phyloP scores from a whole-genome alignment of 345 rosid species.

The Pistacia vera region DNA sequence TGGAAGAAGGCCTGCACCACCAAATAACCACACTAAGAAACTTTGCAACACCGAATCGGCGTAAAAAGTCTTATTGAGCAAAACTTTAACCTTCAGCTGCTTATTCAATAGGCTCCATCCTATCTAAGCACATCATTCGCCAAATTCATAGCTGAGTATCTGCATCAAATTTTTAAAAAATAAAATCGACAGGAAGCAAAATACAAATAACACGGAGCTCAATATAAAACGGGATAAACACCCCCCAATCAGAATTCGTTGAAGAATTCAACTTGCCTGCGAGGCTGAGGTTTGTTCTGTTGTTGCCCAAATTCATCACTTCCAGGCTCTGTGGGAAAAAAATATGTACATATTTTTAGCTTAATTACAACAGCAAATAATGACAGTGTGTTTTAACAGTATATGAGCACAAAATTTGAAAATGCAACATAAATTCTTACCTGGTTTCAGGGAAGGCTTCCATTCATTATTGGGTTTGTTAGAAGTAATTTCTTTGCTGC shows the following conservation, averaged over 20 bases:
- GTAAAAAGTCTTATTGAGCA: conserved; percentile 20
- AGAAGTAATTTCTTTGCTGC: conserved; percentile 57
- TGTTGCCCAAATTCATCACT: conserved; percentile 61
- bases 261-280: conserved; percentile 46
- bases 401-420: background rate
- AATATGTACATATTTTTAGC: background rate
- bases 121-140: conserved; percentile 54
- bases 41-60: conserved; percentile 20
- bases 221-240: background rate
- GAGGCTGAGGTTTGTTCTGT: conserved; percentile 51
- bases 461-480: conserved; percentile 49
- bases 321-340: conserved; percentile 42
- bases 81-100: conserved; percentile 42
- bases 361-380: background rate
- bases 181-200: background rate
- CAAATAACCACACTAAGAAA: conserved; percentile 36
- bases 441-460: conserved; percentile 57
- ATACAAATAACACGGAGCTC: too few relatives aligned
- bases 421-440: conserved; percentile 35
- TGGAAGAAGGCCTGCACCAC: conserved; percentile 49
- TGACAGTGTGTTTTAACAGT: background rate
- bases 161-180: conserved; percentile 27
- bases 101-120: conserved; percentile 36
- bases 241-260: background rate
- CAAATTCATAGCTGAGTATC: conserved; percentile 82